Conservation (phyloP, 2,329 filamentous ascomycete genomes). For the Albifimbria verrucaria region DNA sequence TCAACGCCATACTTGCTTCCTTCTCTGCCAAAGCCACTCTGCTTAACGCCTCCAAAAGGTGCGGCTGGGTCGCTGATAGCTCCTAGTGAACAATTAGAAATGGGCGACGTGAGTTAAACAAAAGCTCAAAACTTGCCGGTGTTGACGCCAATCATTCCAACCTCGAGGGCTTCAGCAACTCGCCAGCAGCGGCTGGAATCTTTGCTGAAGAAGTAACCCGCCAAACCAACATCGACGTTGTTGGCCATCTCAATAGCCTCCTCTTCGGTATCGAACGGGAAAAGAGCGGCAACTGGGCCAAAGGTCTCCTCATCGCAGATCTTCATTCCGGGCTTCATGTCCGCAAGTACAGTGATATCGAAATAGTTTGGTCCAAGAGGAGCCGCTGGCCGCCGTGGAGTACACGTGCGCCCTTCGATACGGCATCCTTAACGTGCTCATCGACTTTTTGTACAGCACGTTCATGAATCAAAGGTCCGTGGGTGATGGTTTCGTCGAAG, state of each 20-base stretch:
- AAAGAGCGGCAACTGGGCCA: slow-evolving; percentile 67
- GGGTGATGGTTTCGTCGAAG: slow-evolving; percentile 51
- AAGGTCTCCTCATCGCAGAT: slow-evolving; percentile 69
- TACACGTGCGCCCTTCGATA: slow-evolving; percentile 58
- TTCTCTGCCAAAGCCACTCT: slow-evolving; percentile 73
- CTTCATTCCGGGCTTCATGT: slow-evolving; percentile 65
- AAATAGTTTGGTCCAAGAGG: slow-evolving; percentile 65
- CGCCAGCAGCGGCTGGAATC: slow-evolving; percentile 36
- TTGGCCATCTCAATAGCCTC: slow-evolving; percentile 68
- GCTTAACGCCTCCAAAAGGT: slow-evolving; percentile 73
- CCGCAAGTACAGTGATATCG: slow-evolving; percentile 64
- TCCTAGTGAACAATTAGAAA: slow-evolving; percentile 11
- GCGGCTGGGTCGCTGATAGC: slow-evolving; percentile 50
- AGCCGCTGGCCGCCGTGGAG: slow-evolving; percentile 55
- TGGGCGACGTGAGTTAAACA: slow-evolving; percentile 9
- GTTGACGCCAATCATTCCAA: slow-evolving; percentile 32
- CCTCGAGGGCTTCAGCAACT: slow-evolving; percentile 46
- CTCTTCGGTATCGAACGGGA: slow-evolving; percentile 64
- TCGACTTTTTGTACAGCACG: slow-evolving; percentile 61
- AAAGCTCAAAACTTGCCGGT: slow-evolving; percentile 11
- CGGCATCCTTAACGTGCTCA: slow-evolving; percentile 59
- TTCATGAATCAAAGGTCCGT: slow-evolving; percentile 62
- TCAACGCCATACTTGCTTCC: slow-evolving; percentile 70
- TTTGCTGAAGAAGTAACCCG: slow-evolving; percentile 66
- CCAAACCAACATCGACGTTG: slow-evolving; percentile 63